A percentile compares a stretch with the other conserved stretches of the same genome.
Conservation (phyloP, 1,139 yeast species). For the Debaryomyces psychrophilus region DNA sequence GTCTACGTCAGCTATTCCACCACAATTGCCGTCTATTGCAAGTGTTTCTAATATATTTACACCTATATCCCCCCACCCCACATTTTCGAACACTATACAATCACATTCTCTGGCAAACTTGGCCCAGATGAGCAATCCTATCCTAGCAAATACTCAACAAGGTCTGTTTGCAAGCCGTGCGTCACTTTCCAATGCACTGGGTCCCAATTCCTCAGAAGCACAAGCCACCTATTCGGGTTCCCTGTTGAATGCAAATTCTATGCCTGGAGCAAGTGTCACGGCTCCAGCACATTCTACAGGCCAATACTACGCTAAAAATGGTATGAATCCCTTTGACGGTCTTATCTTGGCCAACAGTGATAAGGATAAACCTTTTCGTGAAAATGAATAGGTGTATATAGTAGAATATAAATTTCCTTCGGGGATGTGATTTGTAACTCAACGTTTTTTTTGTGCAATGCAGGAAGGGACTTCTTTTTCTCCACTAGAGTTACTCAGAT, state of each 20-base stretch:
- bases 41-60: constrained; percentile 41
- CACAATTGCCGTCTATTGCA: constrained; percentile 33
- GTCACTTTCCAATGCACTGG: constrained; percentile 37
- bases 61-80: constrained; percentile 35
- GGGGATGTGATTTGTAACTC: not conserved
- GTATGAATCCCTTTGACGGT: constrained; percentile 48
- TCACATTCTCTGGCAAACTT: constrained; percentile 27
- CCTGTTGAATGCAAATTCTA: constrained; percentile 5
- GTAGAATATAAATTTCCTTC: constrained; percentile 1
- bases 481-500: not conserved
- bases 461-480: not conserved
- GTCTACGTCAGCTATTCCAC: constrained; percentile 20
- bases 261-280: constrained; percentile 20
- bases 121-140: constrained; percentile 17
- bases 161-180: constrained; percentile 32
- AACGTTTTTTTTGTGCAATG: not conserved
- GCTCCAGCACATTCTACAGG: constrained; percentile 44
- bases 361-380: constrained; percentile 13
- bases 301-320: constrained; percentile 40
- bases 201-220: constrained; percentile 11
- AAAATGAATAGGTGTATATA: constrained; percentile 10
- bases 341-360: constrained; percentile 34
- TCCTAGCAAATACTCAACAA: constrained; percentile 3
- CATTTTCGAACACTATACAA: constrained; percentile 21
- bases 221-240: constrained; percentile 28